Evolutionary conservation across 805 yeast genomes (phyloP).

Genomic region (Yarrowia sp.): DNA sequence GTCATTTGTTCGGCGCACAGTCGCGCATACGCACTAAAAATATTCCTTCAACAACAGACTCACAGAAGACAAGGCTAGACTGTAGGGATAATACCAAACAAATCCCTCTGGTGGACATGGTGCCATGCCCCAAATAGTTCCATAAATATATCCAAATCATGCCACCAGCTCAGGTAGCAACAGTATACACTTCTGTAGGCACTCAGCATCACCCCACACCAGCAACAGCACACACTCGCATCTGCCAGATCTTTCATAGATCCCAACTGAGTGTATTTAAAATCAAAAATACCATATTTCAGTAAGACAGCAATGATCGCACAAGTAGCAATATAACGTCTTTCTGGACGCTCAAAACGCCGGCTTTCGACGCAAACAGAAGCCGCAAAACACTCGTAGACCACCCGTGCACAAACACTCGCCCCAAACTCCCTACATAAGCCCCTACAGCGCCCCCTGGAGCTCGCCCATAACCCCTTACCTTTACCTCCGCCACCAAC

Average conservation of each 20-base stretch:
- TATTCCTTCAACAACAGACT: not conserved
- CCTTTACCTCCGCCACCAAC: conserved; percentile 35
- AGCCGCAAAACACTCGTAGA: not conserved
- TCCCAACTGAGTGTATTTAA: not conserved
- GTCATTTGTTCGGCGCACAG: not conserved
- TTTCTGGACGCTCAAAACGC: too few relatives aligned
- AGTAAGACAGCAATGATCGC: conserved; percentile 30
- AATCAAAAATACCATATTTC: conserved; percentile 17
- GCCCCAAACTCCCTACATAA: not conserved
- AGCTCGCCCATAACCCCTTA: not conserved
- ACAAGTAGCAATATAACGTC: not conserved
- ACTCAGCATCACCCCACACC: too few relatives aligned
- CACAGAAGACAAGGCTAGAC: too few relatives aligned
- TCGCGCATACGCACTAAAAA: conserved; percentile 27
- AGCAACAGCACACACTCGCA: too few relatives aligned
- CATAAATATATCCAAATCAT: too few relatives aligned
- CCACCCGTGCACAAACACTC: not conserved
- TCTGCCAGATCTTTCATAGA: too few relatives aligned
- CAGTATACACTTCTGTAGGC: too few relatives aligned
- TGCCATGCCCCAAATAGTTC: too few relatives aligned
- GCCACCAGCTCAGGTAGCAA: too few relatives aligned
- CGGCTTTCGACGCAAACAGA: not conserved
- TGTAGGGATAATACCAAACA: too few relatives aligned
- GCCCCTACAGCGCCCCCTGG: not conserved
- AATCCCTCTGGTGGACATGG: too few relatives aligned